Conservation (phyloP, 2,329 filamentous ascomycete genomes). For the Sporothrix variecibatus region DNA sequence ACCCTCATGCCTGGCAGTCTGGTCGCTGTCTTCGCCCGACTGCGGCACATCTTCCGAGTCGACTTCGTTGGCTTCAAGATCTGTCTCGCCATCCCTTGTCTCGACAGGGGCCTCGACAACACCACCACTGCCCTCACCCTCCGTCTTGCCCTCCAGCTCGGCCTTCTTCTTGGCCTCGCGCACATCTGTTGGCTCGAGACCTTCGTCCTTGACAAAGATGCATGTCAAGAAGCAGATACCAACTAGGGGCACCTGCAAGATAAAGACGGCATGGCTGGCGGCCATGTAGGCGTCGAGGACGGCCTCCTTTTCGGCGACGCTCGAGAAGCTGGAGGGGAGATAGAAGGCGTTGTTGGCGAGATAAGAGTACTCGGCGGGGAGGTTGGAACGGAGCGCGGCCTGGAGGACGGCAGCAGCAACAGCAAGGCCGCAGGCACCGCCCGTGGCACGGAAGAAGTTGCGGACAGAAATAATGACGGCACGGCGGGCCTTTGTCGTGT, state of each 20-base stretch:
- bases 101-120: not conserved
- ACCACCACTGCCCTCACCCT: not conserved
- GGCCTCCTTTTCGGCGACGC: constrained; percentile 23
- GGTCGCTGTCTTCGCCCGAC: not conserved
- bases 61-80: not conserved
- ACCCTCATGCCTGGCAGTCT: not conserved
- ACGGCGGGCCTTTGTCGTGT: constrained; percentile 40
- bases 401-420: constrained; percentile 39
- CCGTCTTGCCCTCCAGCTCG: not conserved
- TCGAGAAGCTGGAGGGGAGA: constrained; percentile 33
- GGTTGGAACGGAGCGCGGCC: constrained; percentile 33
- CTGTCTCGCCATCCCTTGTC: not conserved
- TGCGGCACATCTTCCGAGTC: not conserved
- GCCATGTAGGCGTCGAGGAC: constrained; percentile 35
- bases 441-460: constrained; percentile 44
- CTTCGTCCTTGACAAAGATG: constrained; percentile 53
- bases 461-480: constrained; percentile 43
- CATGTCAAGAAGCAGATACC: constrained; percentile 53
- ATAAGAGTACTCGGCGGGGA: constrained; percentile 27
- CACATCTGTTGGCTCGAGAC: constrained; percentile 40
- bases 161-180: constrained; percentile 24
- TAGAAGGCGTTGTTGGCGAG: constrained; percentile 38
- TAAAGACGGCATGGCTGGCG: constrained; percentile 58
- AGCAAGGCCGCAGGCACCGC: constrained; percentile 41
- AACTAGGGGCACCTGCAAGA: constrained; percentile 57